Percentiles rank a stretch among this genome's conserved stretches.
phyloP scores from a whole-genome alignment of 1,284 basidiomycete species.

The Kwoniella shivajii region DNA sequence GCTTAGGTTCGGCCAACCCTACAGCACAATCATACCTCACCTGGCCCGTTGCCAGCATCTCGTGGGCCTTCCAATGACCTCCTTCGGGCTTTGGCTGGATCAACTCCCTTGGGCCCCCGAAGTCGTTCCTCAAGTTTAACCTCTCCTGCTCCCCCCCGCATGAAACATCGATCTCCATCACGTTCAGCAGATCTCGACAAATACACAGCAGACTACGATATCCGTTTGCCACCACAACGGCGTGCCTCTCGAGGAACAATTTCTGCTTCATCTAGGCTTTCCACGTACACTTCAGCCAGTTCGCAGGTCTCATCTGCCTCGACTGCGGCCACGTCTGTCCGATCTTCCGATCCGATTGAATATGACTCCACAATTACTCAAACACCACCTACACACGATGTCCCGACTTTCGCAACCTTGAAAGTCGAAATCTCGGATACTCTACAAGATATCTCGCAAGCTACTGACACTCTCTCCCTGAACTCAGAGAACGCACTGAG shows the following conservation, averaged over 20 bases:
- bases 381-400: neutral
- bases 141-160: slow-evolving; percentile 38
- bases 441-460: neutral
- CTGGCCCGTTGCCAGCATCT: slow-evolving; percentile 1
- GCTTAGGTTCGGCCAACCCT: slow-evolving; percentile 12
- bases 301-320: slow-evolving; percentile 11
- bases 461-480: slow-evolving; percentile 8
- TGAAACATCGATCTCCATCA: slow-evolving; percentile 40
- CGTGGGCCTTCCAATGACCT: slow-evolving; percentile 10
- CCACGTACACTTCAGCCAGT: slow-evolving; percentile 15
- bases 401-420: slow-evolving; percentile 14
- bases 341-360: slow-evolving; percentile 4
- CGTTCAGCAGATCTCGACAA: slow-evolving; percentile 49
- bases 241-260: slow-evolving; percentile 3
- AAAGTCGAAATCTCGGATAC: slow-evolving; percentile 11
- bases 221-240: slow-evolving; percentile 5
- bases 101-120: slow-evolving; percentile 16
- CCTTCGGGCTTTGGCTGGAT: neutral
- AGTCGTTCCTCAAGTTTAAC: slow-evolving; percentile 40
- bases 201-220: slow-evolving; percentile 32
- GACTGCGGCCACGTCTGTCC: slow-evolving; percentile 6
- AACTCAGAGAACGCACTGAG: slow-evolving; percentile 6
- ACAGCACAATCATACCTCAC: slow-evolving; percentile 19
- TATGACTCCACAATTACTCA: neutral
- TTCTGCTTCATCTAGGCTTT: slow-evolving; percentile 10